Base-by-base conservation (phyloP, 2,329 filamentous ascomycete species). In the Harringtonia aguacate region DNA sequence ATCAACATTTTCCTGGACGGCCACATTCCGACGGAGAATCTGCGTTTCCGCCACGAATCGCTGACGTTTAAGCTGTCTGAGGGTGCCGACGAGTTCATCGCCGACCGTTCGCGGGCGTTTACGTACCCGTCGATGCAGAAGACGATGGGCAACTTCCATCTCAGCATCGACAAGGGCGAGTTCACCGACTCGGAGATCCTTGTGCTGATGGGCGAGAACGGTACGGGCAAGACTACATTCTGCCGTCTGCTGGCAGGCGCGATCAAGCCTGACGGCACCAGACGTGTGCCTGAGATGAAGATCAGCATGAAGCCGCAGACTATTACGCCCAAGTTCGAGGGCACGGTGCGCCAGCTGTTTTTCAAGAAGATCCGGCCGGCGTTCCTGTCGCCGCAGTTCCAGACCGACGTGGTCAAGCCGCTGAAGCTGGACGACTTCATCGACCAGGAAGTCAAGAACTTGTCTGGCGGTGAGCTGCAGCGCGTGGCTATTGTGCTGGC, bases 161-260 rank as follows among this genome's bases (percentile, higher is more conserved):
- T 53, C 15, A 75, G 67, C 46, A 81, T 98, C 52, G 84, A 97
- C 38, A 46, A 76, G 21, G 92, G 94, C 55, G 73, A 82, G 48
- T 98, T 98, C 62, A 97, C 92, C 18, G 90, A 98, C 63, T 98
- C 92, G 1, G 92, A 98, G 62, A 98, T 98, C 55, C 79, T 98
- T 46, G 92, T 98, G 65, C 94, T 98, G 87, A 97, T 98, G 92
- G 92, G 92, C 55, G 90, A 97, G 72, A 98, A 98, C 68, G 92
- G 92, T 68, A 98, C 94, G 30, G 94, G 94, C 63, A 48, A 98
- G 75, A 98, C 92, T 2, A 98, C 92, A 6, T 98, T 98, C 75
- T 97, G 90, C 73, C 87, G 84, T 61, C 84, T 98, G 69, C 75
- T 98, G 53, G 92, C 92, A 46, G 94, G 94, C 60, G 86, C 85